Evolutionary conservation across 305 asterid species (phyloP), one percentile per base, ranked within the genome.

Genomic region (Andrographis paniculata): DNA sequence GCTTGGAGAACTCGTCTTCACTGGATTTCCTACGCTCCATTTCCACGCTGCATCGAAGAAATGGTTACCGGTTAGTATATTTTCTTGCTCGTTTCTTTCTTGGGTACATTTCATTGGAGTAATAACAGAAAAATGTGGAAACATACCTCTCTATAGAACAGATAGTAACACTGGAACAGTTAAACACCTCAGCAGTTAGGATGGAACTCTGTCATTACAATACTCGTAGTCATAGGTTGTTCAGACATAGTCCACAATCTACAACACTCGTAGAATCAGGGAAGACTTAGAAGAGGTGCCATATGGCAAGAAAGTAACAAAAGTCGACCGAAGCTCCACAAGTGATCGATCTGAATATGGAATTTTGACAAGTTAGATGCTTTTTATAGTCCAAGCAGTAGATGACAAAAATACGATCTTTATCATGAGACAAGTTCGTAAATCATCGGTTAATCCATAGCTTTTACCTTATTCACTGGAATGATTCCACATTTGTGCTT

Each of bases 1-100:
- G 68, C 76, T 80, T 78, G 15, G 71, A 54, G 53, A 69, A 76
- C 52, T 56, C 69, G 56, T 83, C 89, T 42, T 78, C 93, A 14
- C 73, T 54, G 17, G 82, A 56, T 56, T 65, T 79, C 24, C 63
- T 74, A 14, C 50, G 52, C 53, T 72, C 82, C 80, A 69, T 76
- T 58, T 55, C 21, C 17, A 51, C 50, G 14, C n/a, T n/a, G n/a
- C n/a, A n/a, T n/a, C n/a, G n/a, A n/a, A n/a, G n/a, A n/a, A n/a
- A n/a, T n/a, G n/a, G n/a, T n/a, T n/a, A n/a, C n/a, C n/a, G n/a
- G n/a, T n/a, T n/a, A n/a, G n/a, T n/a, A n/a, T n/a, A n/a, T n/a
- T n/a, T n/a, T n/a, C n/a, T n/a, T n/a, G n/a, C n/a, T n/a, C n/a
- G n/a, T n/a, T n/a, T n/a, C n/a, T n/a, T n/a, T n/a, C n/a, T n/a